Percentiles rank a stretch among this genome's conserved stretches.
phyloP scores from a whole-genome alignment of 1,284 basidiomycete species.

The Naganishia albida region DNA sequence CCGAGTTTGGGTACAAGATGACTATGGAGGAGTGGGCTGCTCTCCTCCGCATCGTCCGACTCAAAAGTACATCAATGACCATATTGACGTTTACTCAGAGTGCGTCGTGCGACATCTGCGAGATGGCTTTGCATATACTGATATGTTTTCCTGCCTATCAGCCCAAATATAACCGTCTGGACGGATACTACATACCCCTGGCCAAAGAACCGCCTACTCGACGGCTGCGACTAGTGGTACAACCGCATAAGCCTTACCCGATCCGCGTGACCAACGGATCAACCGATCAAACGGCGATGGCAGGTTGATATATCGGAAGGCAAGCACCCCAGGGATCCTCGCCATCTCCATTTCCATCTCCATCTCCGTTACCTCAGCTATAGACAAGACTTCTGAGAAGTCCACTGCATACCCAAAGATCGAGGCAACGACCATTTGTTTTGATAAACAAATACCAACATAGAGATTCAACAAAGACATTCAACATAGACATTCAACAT shows the following conservation, averaged over 20 bases:
- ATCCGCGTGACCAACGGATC: no score
- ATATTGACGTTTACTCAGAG: conserved; percentile 22
- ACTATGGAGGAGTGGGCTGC: conserved; percentile 48
- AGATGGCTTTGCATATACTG: neutral
- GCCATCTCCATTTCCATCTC: no score
- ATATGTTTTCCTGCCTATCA: neutral
- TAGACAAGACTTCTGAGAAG: neutral
- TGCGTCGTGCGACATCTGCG: neutral
- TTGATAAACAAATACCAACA: neutral
- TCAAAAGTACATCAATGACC: conserved; percentile 25
- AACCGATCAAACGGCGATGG: neutral
- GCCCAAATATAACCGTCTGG: conserved; percentile 23
- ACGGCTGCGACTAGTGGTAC: conserved; percentile 6
- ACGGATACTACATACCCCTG: conserved; percentile 25
- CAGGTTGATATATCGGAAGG: no score
- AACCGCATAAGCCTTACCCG: conserved; percentile 6
- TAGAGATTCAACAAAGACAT: neutral
- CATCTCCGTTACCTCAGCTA: neutral
- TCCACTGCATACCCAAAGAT: neutral
- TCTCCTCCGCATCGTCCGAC: conserved; percentile 24
- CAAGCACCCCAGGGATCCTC: no score
- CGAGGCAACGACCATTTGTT: neutral
- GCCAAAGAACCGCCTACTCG: conserved; percentile 28
- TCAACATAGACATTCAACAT: conserved; percentile 10
- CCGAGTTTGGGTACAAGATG: conserved; percentile 56